These are phyloP conservation scores for Linum lewisii DNA, from an alignment of 345 rosid species.

Conservation along the genomic window DNA sequence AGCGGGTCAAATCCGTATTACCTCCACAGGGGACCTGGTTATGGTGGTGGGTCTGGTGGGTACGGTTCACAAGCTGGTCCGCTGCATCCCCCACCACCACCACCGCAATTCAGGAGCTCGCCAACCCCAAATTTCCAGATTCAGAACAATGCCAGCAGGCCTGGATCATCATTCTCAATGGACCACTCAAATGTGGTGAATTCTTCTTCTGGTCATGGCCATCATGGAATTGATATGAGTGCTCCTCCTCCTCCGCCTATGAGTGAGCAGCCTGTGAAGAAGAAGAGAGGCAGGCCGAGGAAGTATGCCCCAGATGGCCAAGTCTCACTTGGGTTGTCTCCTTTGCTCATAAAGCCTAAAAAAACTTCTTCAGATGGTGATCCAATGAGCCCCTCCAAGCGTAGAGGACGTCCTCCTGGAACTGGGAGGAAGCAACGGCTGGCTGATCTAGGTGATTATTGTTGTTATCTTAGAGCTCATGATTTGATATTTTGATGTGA, in stretches of 20 bases:
- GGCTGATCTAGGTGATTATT: constrained; percentile 69
- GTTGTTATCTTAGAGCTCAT: too few species aligned
- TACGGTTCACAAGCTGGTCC: constrained; percentile 38
- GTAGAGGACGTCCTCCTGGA: constrained; percentile 94
- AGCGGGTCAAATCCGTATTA: constrained; percentile 70
- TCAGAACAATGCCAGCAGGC: constrained; percentile 32
- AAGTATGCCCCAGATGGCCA: constrained; percentile 81
- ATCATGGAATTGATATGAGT: constrained; percentile 48
- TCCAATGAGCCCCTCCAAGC: constrained; percentile 44
- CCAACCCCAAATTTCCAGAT: constrained; percentile 37
- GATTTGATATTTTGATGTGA: neutral
- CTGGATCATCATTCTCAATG: constrained; percentile 30
- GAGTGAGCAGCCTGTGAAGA: constrained; percentile 58
- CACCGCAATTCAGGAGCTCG: constrained; percentile 53
- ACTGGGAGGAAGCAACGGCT: constrained; percentile 92
- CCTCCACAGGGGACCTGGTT: constrained; percentile 61
- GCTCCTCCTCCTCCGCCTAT: constrained; percentile 34
- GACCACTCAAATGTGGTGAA: constrained; percentile 36
- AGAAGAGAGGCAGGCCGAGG: constrained; percentile 97
- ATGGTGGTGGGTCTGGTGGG: constrained; percentile 36
- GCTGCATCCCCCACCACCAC: constrained; percentile 8
- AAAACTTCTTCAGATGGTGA: constrained; percentile 41
- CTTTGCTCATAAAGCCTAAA: constrained; percentile 46
- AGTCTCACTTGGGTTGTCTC: constrained; percentile 76
- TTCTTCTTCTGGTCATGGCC: constrained; percentile 40